Percentiles rank a stretch among this genome's conserved stretches.
These are phyloP conservation scores for Amoeboaphelidium protococcarum DNA, from an alignment of 371 early-diverging fungal species.

Conservation along the genomic window DNA sequence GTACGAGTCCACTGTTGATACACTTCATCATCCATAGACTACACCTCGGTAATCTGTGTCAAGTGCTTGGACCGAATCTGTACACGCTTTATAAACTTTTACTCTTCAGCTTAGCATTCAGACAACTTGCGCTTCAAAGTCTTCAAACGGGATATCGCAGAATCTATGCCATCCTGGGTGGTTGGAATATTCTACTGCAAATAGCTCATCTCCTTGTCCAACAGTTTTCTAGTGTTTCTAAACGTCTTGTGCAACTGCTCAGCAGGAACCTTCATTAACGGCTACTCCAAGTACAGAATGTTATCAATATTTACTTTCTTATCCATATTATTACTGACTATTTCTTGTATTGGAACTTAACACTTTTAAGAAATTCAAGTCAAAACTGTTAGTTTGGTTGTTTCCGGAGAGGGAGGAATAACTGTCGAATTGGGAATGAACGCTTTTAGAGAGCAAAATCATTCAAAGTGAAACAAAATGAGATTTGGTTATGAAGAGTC, in stretches of 20 bases:
- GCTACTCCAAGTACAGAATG: too few relatives aligned
- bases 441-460: too few relatives aligned
- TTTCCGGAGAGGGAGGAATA: too few relatives aligned
- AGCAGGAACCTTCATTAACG: constrained; percentile 63
- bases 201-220: constrained; percentile 40
- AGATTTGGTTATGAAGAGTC: too few relatives aligned
- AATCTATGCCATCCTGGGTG: constrained; percentile 17
- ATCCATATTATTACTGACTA: too few relatives aligned
- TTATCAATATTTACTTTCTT: too few relatives aligned
- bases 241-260: constrained; percentile 62
- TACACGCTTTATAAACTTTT: constrained; percentile 27
- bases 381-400: too few relatives aligned
- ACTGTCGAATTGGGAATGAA: too few relatives aligned
- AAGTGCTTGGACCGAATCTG: constrained; percentile 43
- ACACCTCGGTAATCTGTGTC: constrained; percentile 29
- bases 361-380: too few relatives aligned
- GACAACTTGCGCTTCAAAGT: constrained; percentile 43
- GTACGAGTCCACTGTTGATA: constrained; percentile 52
- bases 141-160: constrained; percentile 28
- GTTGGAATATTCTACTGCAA: neutral
- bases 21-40: constrained; percentile 26
- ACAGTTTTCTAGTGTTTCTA: constrained; percentile 42
- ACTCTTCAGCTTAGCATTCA: constrained; percentile 43
- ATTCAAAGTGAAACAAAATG: too few relatives aligned
- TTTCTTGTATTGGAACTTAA: too few relatives aligned